These are phyloP conservation scores for Medicago truncatula DNA, from an alignment of 306 rosid species.

Conservation along the genomic window MtrunA17r5.0-ANR NC_053042.1:12012501-12013000, in stretches of 20 bases:
- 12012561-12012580: conserved; percentile 36
- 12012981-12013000: too few species aligned
- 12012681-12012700: conserved; percentile 1
- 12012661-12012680: conserved; percentile 29
- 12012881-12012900: background rate
- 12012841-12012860: background rate
- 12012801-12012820: background rate
- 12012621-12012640: too few species aligned
- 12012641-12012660: too few species aligned
- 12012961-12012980: too few species aligned
- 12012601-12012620: too few species aligned
- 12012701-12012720: conserved; percentile 33
- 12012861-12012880: background rate
- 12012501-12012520: conserved; percentile 39
- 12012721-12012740: conserved; percentile 31
- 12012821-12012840: background rate
- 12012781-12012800: too few species aligned
- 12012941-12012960: background rate
- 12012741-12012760: background rate
- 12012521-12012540: conserved; percentile 39
- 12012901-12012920: background rate
- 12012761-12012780: background rate
- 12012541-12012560: conserved; percentile 40
- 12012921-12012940: background rate
- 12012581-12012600: too few species aligned